Evolutionary conservation across 2,329 filamentous ascomycete species (phyloP).

Genomic region (Pleomassaria siparia): DNA sequence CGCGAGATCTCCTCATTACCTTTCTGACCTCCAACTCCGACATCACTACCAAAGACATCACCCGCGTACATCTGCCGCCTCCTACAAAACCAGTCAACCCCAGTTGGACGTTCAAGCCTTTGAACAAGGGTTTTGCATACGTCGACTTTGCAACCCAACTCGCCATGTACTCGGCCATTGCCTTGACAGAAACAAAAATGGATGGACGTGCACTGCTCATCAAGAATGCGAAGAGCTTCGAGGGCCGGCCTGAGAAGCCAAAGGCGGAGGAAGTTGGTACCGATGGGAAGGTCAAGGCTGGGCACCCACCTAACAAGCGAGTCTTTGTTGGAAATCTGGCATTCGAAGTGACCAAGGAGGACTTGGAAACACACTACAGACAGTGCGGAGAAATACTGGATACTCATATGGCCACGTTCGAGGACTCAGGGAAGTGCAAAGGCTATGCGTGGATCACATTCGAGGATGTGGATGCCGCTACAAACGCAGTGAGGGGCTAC

Average conservation of each 20-base stretch:
- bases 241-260: constrained; percentile 78
- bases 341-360: constrained; percentile 67
- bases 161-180: constrained; percentile 74
- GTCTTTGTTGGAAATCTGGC: constrained; percentile 73
- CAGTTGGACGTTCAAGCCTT: constrained; percentile 52
- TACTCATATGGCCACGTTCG: constrained; percentile 89
- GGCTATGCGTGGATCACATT: constrained; percentile 96
- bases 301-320: constrained; percentile 70
- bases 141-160: constrained; percentile 78
- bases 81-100: constrained; percentile 41
- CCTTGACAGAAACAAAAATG: constrained; percentile 81
- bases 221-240: constrained; percentile 87
- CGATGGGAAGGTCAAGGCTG: constrained; percentile 29
- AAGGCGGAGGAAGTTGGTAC: constrained; percentile 43
- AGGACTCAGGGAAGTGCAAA: constrained; percentile 97
- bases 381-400: constrained; percentile 82
- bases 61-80: constrained; percentile 77
- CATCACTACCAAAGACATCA: constrained; percentile 68
- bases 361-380: constrained; percentile 76
- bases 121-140: constrained; percentile 95
- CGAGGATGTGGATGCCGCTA: constrained; percentile 72
- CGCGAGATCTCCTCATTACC: constrained; percentile 70
- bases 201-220: constrained; percentile 80
- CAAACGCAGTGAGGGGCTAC: constrained; percentile 78
- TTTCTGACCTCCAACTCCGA: constrained; percentile 74